phyloP scores from a whole-genome alignment of 768 basidiomycete genomes.

The Collybia nuda region DNA sequence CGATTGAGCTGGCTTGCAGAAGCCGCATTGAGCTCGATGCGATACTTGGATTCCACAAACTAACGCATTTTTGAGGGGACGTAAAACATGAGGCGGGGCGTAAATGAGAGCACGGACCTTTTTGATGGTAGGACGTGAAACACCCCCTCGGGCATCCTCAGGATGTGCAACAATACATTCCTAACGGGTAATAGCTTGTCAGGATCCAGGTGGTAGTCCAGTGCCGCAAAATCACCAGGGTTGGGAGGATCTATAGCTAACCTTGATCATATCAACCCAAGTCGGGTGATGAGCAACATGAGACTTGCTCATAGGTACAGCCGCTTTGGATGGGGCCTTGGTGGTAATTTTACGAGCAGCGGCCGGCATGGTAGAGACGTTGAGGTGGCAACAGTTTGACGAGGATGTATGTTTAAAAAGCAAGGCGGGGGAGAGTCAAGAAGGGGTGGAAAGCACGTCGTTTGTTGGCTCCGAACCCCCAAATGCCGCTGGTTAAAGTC shows the following conservation, averaged over 20 bases:
- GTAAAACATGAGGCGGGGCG: constrained; percentile 8
- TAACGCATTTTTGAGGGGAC: constrained; percentile 26
- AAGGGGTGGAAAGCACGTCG: constrained; percentile 22
- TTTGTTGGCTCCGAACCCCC: constrained; percentile 21
- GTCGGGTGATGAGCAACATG: constrained; percentile 52
- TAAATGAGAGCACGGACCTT: constrained; percentile 41
- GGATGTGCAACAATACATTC: constrained; percentile 76
- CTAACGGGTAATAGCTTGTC: constrained; percentile 23
- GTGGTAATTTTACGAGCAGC: constrained; percentile 35
- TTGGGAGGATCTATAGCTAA: constrained; percentile 26
- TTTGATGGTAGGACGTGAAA: constrained; percentile 84
- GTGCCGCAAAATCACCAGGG: constrained; percentile 18
- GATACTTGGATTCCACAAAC: constrained; percentile 85
- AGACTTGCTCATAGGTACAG: constrained; percentile 31
- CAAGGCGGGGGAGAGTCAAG: constrained; percentile 12
- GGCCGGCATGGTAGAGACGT: constrained; percentile 17
- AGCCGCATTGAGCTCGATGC: constrained; percentile 70
- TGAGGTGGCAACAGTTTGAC: neutral
- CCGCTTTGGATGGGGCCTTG: constrained; percentile 35
- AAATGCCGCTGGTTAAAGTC: constrained; percentile 17
- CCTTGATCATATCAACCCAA: constrained; percentile 84
- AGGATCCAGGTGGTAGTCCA: constrained; percentile 11
- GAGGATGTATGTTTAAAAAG: constrained; percentile 4
- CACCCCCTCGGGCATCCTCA: constrained; percentile 71
- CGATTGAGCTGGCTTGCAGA: constrained; percentile 77